A percentile compares a stretch with the other conserved stretches of the same genome.
Evolutionary conservation across 1,284 basidiomycete species (phyloP).

Genomic region (Sporisorium scitamineum): DNA sequence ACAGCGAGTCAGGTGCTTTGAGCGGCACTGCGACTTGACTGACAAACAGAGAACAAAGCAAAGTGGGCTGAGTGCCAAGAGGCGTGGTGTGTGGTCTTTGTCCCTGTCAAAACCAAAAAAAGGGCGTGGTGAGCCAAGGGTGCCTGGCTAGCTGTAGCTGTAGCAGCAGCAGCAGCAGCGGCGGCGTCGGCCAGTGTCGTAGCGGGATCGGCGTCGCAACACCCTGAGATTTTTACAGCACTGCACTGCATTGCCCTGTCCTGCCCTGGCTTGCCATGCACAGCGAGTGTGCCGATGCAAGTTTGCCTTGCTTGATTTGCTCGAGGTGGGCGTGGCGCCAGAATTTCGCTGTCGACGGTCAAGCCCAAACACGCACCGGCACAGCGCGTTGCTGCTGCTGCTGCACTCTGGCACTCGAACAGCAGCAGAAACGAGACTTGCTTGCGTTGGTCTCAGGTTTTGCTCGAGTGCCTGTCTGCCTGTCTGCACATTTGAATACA

Average conservation of each 20-base stretch:
- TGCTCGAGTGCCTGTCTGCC: too few species aligned
- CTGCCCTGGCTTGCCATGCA: not conserved
- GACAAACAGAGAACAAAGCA: too few species aligned
- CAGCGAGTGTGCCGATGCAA: not conserved
- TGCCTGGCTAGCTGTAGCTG: not conserved
- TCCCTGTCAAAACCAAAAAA: not conserved
- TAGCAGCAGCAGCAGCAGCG: too few species aligned
- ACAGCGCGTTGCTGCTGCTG: too few species aligned
- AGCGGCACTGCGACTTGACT: too few species aligned
- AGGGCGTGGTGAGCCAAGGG: not conserved
- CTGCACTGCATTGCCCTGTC: not conserved
- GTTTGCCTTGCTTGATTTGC: not conserved
- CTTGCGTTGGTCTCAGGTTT: not conserved
- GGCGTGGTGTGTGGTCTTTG: not conserved
- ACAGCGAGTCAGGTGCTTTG: too few species aligned
- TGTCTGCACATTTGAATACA: not conserved
- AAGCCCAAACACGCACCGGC: not conserved
- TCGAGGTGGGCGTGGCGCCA: not conserved
- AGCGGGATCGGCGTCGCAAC: not conserved
- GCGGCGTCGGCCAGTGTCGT: not conserved
- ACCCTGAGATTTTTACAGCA: too few species aligned
- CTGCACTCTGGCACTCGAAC: not conserved
- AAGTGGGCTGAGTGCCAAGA: not conserved
- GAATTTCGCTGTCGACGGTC: not conserved
- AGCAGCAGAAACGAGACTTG: too few species aligned